Percentiles rank a stretch among this genome's conserved stretches.
Evolutionary conservation across 2,329 filamentous ascomycete species (phyloP).

Genomic region (Trichophyton equinum): DNA sequence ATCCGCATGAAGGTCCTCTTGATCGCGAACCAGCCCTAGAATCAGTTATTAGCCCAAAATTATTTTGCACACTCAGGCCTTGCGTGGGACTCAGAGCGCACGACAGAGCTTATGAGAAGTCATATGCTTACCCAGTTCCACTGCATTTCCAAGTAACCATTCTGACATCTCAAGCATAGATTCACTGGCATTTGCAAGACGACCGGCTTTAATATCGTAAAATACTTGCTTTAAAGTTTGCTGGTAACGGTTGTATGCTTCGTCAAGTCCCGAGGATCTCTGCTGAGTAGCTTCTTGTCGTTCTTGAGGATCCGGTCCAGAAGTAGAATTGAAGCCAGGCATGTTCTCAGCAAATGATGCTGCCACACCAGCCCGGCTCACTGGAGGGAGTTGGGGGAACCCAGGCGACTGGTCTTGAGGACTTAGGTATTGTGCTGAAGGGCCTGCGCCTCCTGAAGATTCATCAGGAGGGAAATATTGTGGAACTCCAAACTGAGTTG

Average conservation of each 20-base stretch:
- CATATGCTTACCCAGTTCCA: conserved; percentile 48
- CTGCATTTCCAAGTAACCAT: conserved; percentile 54
- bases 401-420: conserved; percentile 46
- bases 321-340: conserved; percentile 35
- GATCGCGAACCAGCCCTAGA: conserved; percentile 71
- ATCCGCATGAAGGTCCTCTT: conserved; percentile 60
- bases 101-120: conserved; percentile 10
- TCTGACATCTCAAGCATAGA: conserved; percentile 51
- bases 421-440: conserved; percentile 52
- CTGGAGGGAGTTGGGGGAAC: conserved; percentile 50
- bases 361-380: conserved; percentile 37
- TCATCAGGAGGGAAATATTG: conserved; percentile 62
- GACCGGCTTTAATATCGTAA: conserved; percentile 53
- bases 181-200: conserved; percentile 46
- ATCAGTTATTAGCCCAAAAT: conserved; percentile 20
- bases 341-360: conserved; percentile 42
- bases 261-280: conserved; percentile 45
- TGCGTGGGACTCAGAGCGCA: conserved; percentile 1
- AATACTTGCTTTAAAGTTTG: conserved; percentile 51
- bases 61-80: conserved; percentile 15
- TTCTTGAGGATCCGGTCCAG: conserved; percentile 28
- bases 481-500: conserved; percentile 54
- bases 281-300: conserved; percentile 17
- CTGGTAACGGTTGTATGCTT: conserved; percentile 54
- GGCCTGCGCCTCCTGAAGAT: conserved; percentile 49